phyloP scores from a whole-genome alignment of 2,329 filamentous ascomycete genomes.

The Cercospora nicotianae region DNA sequence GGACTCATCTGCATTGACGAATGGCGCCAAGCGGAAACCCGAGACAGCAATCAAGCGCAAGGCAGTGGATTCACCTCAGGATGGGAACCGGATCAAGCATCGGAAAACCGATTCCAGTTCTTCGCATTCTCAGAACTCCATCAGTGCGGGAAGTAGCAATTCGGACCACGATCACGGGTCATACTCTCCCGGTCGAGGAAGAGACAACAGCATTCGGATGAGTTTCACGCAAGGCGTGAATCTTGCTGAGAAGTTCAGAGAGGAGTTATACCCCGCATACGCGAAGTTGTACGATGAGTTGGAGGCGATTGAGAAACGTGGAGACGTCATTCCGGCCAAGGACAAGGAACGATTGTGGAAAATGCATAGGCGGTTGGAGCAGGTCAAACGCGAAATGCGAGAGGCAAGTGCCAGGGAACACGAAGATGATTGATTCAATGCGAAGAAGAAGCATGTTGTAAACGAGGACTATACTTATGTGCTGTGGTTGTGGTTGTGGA shows the following conservation, averaged over 20 bases:
- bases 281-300: slow-evolving; percentile 55
- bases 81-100: slow-evolving; percentile 34
- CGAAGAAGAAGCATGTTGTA: background rate
- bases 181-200: slow-evolving; percentile 23
- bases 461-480: background rate
- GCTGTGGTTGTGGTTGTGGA: background rate
- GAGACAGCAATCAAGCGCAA: slow-evolving; percentile 48
- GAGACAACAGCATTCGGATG: slow-evolving; percentile 26
- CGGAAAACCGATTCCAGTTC: slow-evolving; percentile 39
- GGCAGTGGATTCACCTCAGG: slow-evolving; percentile 40
- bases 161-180: slow-evolving; percentile 4
- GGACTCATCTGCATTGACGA: slow-evolving; percentile 12
- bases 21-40: slow-evolving; percentile 31
- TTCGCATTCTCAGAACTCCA: slow-evolving; percentile 33
- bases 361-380: slow-evolving; percentile 55
- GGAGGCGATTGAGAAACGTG: slow-evolving; percentile 37
- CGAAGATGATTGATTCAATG: slow-evolving; percentile 10
- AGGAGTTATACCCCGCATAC: slow-evolving; percentile 60
- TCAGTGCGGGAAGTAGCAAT: slow-evolving; percentile 28
- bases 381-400: slow-evolving; percentile 59
- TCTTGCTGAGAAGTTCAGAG: slow-evolving; percentile 53
- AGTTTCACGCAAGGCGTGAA: slow-evolving; percentile 45
- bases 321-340: slow-evolving; percentile 35
- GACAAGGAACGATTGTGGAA: slow-evolving; percentile 56
- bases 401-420: slow-evolving; percentile 37